Base-by-base conservation (phyloP, 345 rosid genomes). In the Bretschneidera sinensis region DNA sequence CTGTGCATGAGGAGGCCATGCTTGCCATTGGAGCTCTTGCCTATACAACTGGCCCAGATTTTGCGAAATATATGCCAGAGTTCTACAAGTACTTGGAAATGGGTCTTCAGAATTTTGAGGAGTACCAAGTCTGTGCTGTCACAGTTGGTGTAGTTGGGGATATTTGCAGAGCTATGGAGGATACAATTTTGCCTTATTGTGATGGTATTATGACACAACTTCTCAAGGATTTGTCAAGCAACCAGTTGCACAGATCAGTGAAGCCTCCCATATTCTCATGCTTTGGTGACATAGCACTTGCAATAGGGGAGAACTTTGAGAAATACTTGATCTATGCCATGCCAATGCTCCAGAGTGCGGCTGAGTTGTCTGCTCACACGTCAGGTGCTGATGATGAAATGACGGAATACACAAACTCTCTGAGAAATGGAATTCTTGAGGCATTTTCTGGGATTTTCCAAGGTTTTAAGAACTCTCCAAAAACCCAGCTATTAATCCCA, bases 1-100 rank as follows among this genome's bases (percentile, higher is more conserved):
- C 92, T 20, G 92, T 80, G 53, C 92, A 86, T 15, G 92, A 86
- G 71, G 92, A 86, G 74, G 89, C 92, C 50, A 83, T 86, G 92
- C 85, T 83, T 23, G 85, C 89, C 16, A 84, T 86, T 35, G 92
- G 92, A 11, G 89, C 92, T 43, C 89, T 86, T 65, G 92, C 92
- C 56, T 86, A 86, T 62, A 77, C 85, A 45, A 67, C 84, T 6
- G 92, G 89, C 23, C 79, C 81, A 0, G 85, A 71, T 57, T 86
- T 86, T 53, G 84, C 68, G 39, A 86, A 83, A 66, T 86, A 86
- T 77, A 81, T 86, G 92, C 79, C 87, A 9, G 89, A 83, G 74
- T 80, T 83, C 43, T 83, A 83, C 66, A 81, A 78, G 73, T 86
- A 83, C 68, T 70, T 83, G 76, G 92, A 86, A 61, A 74, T 78